Conservation (phyloP, 169 alveolate species). For the Babesia bigemina region DNA sequence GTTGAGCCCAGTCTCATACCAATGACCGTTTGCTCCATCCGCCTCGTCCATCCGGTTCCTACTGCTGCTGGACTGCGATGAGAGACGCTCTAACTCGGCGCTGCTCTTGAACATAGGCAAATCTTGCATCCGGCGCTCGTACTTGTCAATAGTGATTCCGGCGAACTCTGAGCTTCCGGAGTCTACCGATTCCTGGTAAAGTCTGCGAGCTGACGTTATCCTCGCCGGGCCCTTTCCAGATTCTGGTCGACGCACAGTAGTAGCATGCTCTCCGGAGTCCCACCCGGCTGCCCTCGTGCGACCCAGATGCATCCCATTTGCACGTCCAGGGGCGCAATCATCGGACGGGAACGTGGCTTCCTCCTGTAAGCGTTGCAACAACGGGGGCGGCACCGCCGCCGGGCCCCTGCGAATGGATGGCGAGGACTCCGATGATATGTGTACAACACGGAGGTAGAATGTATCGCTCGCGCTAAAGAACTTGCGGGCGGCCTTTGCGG, state of each 20-base stretch:
- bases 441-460: slow-evolving; percentile 30
- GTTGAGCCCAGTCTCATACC: background rate
- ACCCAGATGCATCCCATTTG: background rate
- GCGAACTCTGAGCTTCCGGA: slow-evolving; percentile 1
- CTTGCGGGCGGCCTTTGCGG: slow-evolving; percentile 23
- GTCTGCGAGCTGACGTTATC: background rate
- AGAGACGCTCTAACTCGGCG: background rate
- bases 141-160: slow-evolving; percentile 28
- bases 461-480: slow-evolving; percentile 15
- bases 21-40: background rate
- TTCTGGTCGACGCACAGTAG: background rate
- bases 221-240: too few relatives aligned
- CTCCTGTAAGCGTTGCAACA: slow-evolving; percentile 7
- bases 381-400: slow-evolving; percentile 2
- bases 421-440: slow-evolving; percentile 3
- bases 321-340: background rate
- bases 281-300: background rate
- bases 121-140: slow-evolving; percentile 3
- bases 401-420: background rate
- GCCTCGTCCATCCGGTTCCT: background rate
- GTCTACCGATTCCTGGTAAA: background rate
- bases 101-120: background rate
- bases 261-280: background rate
- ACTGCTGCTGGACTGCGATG: background rate
- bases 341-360: slow-evolving; percentile 19